Evolutionary conservation across 805 yeast genomes (phyloP).

Genomic region (Barnettozyma siamensis): DNA sequence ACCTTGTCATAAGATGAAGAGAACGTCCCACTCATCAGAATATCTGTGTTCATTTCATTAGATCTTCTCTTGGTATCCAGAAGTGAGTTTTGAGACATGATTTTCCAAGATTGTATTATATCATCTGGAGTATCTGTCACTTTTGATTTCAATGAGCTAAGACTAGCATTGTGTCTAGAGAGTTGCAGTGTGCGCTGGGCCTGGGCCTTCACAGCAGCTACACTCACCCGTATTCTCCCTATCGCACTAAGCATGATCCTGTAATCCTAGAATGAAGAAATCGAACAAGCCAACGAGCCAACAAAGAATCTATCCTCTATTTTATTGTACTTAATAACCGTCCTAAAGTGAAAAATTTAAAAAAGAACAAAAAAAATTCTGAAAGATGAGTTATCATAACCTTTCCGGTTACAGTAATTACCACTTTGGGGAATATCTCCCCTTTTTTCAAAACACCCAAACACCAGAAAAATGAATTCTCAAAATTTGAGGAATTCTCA

Average conservation of each 20-base stretch:
- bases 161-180: constrained; percentile 4
- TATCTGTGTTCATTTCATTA: constrained; percentile 7
- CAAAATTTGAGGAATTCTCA: too few relatives aligned
- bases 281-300: not conserved
- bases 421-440: not conserved
- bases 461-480: not conserved
- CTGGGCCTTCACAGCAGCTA: too few relatives aligned
- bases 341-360: constrained; percentile 1
- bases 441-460: constrained; percentile 1
- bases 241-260: not conserved
- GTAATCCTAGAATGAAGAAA: not conserved
- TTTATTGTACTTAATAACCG: too few relatives aligned
- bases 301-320: too few relatives aligned
- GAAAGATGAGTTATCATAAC: not conserved
- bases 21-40: constrained; percentile 13
- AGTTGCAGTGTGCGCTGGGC: not conserved
- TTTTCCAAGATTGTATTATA: constrained; percentile 5
- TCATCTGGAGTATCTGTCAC: not conserved
- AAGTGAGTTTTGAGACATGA: not conserved
- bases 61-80: constrained; percentile 1
- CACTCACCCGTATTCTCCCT: not conserved
- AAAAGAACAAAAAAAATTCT: not conserved
- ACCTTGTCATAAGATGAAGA: constrained; percentile 20
- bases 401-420: not conserved
- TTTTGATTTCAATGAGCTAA: constrained; percentile 4